Conservation (phyloP, 169 alveolate genomes). For the Theileria annulata region DNA sequence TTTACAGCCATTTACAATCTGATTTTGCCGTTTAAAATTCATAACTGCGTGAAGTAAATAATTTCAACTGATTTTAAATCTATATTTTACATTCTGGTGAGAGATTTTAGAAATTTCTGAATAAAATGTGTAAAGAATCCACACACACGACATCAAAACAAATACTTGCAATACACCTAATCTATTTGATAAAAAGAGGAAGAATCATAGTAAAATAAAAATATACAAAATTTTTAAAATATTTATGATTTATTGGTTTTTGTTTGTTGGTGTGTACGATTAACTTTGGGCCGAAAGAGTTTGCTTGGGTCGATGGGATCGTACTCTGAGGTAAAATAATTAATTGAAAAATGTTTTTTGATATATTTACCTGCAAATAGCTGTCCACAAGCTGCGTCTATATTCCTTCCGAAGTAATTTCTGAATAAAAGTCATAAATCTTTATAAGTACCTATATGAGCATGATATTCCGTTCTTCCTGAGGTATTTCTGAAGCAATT, state of each 20-base stretch:
- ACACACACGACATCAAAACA: slow-evolving; percentile 16
- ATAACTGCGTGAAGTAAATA: neutral
- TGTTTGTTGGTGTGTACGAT: neutral
- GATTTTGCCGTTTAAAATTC: neutral
- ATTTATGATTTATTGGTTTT: neutral
- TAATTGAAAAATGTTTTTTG: neutral
- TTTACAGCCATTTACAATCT: neutral
- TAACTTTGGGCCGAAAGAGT: slow-evolving; percentile 21
- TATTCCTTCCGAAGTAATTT: slow-evolving; percentile 78
- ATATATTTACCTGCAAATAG: slow-evolving; percentile 69
- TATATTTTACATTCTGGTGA: neutral
- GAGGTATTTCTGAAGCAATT: slow-evolving; percentile 25
- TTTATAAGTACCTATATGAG: slow-evolving; percentile 42
- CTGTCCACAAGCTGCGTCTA: slow-evolving; percentile 87
- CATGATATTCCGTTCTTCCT: slow-evolving; percentile 41
- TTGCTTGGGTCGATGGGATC: slow-evolving; percentile 31
- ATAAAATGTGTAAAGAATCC: slow-evolving; percentile 8
- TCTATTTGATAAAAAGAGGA: neutral
- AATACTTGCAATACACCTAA: neutral
- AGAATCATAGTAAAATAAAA: neutral
- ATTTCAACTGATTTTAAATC: neutral
- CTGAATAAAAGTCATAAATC: slow-evolving; percentile 29
- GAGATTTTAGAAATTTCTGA: neutral
- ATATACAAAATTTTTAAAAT: neutral
- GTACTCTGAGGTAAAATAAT: slow-evolving; percentile 14